A percentile compares a stretch with the other conserved stretches of the same genome.
Evolutionary conservation across 257 asterid species (phyloP).

Genomic region (Plantago major): DNA sequence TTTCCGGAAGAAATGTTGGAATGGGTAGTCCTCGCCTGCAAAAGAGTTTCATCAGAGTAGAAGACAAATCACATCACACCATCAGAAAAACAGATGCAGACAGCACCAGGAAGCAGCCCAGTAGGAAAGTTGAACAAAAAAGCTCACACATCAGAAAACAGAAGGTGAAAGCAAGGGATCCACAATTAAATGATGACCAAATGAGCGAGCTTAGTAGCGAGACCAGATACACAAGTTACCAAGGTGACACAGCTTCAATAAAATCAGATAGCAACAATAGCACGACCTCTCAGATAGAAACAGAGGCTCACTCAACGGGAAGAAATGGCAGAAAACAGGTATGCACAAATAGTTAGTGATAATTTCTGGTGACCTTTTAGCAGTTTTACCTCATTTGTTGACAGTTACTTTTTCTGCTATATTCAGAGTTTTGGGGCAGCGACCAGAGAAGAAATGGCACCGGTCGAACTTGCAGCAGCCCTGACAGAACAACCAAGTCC

Average conservation of each 20-base stretch:
- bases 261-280: constrained; percentile 74
- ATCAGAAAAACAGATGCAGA: constrained; percentile 33
- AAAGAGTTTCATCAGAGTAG: constrained; percentile 30
- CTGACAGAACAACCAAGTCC: constrained; percentile 92
- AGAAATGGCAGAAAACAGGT: constrained; percentile 33
- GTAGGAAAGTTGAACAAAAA: constrained; percentile 31
- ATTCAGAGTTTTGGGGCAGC: constrained; percentile 48
- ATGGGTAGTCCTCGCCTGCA: constrained; percentile 53
- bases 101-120: constrained; percentile 32
- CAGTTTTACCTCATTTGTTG: constrained; percentile 20
- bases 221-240: constrained; percentile 50
- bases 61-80: constrained; percentile 32
- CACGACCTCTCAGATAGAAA: constrained; percentile 53
- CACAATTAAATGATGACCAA: constrained; percentile 40
- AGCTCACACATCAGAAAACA: constrained; percentile 32
- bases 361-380: not conserved
- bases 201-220: constrained; percentile 41
- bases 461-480: constrained; percentile 39
- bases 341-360: constrained; percentile 28
- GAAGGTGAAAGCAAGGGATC: constrained; percentile 35
- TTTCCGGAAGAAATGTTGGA: constrained; percentile 40
- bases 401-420: constrained; percentile 22
- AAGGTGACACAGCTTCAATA: constrained; percentile 60
- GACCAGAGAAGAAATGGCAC: constrained; percentile 35
- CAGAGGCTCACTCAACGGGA: constrained; percentile 42